Evolutionary conservation across 208 protist species (phyloP).

Genomic region (Wallacemonas rigidus): DNA sequence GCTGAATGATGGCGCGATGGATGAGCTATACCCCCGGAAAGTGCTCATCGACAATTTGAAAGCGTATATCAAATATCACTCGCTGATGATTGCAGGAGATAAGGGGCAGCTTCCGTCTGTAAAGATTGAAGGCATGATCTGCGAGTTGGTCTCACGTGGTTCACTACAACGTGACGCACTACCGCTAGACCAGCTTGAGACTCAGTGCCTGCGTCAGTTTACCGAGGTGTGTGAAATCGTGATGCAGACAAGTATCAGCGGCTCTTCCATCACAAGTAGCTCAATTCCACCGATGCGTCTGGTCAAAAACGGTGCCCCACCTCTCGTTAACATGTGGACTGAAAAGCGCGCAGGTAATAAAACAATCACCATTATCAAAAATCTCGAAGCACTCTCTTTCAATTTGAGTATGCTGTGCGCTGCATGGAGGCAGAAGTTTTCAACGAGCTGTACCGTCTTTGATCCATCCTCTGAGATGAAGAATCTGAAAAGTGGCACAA

Average conservation of each 20-base stretch:
- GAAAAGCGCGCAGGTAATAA: slow-evolving; percentile 56
- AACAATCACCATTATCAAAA: slow-evolving; percentile 60
- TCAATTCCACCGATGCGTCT: slow-evolving; percentile 32
- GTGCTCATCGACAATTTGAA: slow-evolving; percentile 47
- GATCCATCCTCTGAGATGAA: slow-evolving; percentile 54
- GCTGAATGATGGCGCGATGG: slow-evolving; percentile 19
- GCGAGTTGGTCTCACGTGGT: slow-evolving; percentile 22
- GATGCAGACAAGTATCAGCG: slow-evolving; percentile 46
- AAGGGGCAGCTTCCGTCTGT: slow-evolving; percentile 41
- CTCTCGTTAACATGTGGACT: slow-evolving; percentile 45
- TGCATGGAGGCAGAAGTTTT: slow-evolving; percentile 67
- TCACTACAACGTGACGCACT: slow-evolving; percentile 22
- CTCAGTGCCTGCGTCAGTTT: slow-evolving; percentile 42
- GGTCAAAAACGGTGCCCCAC: slow-evolving; percentile 41
- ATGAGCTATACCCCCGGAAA: slow-evolving; percentile 48
- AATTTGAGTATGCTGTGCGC: slow-evolving; percentile 43
- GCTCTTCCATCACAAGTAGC: slow-evolving; percentile 27
- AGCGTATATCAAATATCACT: slow-evolving; percentile 44
- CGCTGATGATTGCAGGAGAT: slow-evolving; percentile 26
- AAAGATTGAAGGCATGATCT: slow-evolving; percentile 40
- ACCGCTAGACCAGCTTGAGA: slow-evolving; percentile 37
- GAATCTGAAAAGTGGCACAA: slow-evolving; percentile 61
- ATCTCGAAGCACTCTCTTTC: slow-evolving; percentile 64
- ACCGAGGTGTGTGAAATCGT: slow-evolving; percentile 54
- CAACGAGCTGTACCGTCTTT: slow-evolving; percentile 47